Percentiles rank a stretch among this genome's conserved stretches.
Conservation (phyloP, 2,329 filamentous ascomycete species). For the Colletotrichum melonis region DNA sequence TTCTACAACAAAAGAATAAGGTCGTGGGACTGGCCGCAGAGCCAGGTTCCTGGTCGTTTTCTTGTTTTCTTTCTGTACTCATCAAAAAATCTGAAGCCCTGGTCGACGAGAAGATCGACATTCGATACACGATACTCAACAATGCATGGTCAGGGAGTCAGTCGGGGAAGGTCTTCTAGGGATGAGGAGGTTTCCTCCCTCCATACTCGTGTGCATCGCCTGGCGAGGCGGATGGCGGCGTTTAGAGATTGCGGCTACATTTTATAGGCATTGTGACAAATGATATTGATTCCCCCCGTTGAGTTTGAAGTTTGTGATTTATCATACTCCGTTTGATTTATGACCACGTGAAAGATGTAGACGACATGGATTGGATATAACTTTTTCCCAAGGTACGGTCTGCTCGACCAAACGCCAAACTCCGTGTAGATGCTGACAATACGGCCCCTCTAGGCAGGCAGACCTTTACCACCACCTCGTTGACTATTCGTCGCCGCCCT, state of each 20-base stretch:
- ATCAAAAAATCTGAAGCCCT: conserved; percentile 10
- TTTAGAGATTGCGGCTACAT: conserved; percentile 29
- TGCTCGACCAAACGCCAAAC: conserved; percentile 25
- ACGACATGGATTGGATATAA: background rate
- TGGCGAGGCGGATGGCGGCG: conserved; percentile 34
- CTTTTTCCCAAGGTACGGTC: background rate
- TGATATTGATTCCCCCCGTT: conserved; percentile 27
- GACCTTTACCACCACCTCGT: background rate
- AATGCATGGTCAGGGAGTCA: conserved; percentile 35
- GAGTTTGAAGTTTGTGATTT: background rate
- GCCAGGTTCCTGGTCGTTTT: background rate
- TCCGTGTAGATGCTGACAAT: conserved; percentile 21
- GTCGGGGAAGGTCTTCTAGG: conserved; percentile 21
- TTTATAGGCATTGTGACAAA: conserved; percentile 32
- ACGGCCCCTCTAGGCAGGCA: too few relatives aligned
- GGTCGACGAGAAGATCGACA: background rate
- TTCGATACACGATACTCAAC: conserved; percentile 18
- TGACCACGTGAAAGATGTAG: background rate
- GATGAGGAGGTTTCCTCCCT: conserved; percentile 15
- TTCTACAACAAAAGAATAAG: background rate
- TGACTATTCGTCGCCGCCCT: conserved; percentile 51
- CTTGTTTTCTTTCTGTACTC: conserved; percentile 19
- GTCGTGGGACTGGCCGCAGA: background rate
- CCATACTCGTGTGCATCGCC: conserved; percentile 34
- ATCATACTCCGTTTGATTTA: background rate